Percentiles rank a stretch among this genome's conserved stretches.
phyloP scores from a whole-genome alignment of 1,284 basidiomycete genomes.

The Tilletia horrida region DNA sequence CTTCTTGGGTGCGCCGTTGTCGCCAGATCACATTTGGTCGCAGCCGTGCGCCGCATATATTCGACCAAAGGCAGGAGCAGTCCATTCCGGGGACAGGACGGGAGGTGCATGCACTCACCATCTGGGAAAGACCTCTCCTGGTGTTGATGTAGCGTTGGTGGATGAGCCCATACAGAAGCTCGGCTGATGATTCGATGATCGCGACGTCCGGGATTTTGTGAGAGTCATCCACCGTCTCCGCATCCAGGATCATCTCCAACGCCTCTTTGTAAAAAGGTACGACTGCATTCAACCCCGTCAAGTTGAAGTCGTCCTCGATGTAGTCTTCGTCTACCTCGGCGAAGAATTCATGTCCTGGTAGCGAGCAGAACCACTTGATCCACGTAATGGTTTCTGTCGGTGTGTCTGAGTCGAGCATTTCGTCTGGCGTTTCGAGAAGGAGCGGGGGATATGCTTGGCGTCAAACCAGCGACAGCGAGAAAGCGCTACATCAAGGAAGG shows the following conservation, averaged over 20 bases:
- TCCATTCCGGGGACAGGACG: not conserved
- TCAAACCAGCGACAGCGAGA: not conserved
- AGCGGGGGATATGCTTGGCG: not conserved
- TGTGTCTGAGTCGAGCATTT: slow-evolving; percentile 33
- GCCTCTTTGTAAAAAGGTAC: slow-evolving; percentile 99
- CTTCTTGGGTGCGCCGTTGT: not conserved
- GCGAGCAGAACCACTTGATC: slow-evolving; percentile 97
- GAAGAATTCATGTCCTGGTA: slow-evolving; percentile 98
- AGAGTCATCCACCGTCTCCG: slow-evolving; percentile 93
- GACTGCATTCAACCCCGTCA: slow-evolving; percentile 89
- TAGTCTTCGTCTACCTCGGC: slow-evolving; percentile 84
- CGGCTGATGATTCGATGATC: slow-evolving; percentile 95
- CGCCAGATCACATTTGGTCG: too few species aligned
- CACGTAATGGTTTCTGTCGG: slow-evolving; percentile 67
- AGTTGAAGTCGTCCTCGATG: slow-evolving; percentile 99
- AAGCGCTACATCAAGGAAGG: too few species aligned
- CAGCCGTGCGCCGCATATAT: too few species aligned
- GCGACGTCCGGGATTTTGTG: slow-evolving; percentile 78
- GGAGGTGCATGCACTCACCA: slow-evolving; percentile 64
- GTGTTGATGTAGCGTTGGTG: slow-evolving; percentile 97
- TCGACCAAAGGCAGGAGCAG: not conserved
- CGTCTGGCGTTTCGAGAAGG: not conserved
- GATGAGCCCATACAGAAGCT: slow-evolving; percentile 93
- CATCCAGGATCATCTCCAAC: slow-evolving; percentile 99
- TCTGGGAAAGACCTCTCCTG: slow-evolving; percentile 84